Conservation (phyloP, 768 basidiomycete species). For the Tulasnella sp. region DNA sequence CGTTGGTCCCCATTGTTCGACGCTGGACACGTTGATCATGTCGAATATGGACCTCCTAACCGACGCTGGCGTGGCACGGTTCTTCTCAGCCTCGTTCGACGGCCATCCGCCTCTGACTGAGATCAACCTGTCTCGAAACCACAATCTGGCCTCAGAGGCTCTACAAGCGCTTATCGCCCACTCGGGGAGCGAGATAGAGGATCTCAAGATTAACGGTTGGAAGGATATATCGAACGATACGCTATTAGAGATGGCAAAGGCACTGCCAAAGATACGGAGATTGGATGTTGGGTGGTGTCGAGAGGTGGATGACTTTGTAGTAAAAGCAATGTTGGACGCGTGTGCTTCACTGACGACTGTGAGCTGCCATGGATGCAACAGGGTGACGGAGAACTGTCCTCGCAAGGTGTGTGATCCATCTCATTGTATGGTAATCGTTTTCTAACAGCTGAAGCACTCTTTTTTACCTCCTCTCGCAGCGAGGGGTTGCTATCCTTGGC, state of each 20-base stretch:
- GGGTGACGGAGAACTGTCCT: constrained; percentile 38
- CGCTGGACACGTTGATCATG: constrained; percentile 45
- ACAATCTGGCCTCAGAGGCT: constrained; percentile 40
- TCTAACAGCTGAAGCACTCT: background rate
- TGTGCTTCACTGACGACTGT: constrained; percentile 36
- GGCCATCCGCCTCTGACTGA: constrained; percentile 38
- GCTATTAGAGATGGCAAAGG: constrained; percentile 32
- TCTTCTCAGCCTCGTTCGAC: constrained; percentile 44
- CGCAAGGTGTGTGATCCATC: constrained; percentile 36
- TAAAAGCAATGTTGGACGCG: constrained; percentile 53
- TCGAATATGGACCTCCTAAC: constrained; percentile 51
- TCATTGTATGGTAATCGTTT: too few relatives aligned
- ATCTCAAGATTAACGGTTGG: constrained; percentile 70
- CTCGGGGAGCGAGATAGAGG: constrained; percentile 46
- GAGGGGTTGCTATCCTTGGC: constrained; percentile 21
- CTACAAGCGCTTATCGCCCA: constrained; percentile 56
- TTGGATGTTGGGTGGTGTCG: constrained; percentile 89
- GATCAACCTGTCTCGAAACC: constrained; percentile 57
- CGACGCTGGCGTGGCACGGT: constrained; percentile 53
- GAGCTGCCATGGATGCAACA: constrained; percentile 47
- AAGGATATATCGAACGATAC: constrained; percentile 45
- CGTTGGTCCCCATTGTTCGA: constrained; percentile 38
- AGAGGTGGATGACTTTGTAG: constrained; percentile 66
- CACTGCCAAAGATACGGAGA: constrained; percentile 24
- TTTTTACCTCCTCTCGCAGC: constrained; percentile 6